Conservation (phyloP, 1,139 yeast genomes). For the Pichiaceae sp. region DNA sequence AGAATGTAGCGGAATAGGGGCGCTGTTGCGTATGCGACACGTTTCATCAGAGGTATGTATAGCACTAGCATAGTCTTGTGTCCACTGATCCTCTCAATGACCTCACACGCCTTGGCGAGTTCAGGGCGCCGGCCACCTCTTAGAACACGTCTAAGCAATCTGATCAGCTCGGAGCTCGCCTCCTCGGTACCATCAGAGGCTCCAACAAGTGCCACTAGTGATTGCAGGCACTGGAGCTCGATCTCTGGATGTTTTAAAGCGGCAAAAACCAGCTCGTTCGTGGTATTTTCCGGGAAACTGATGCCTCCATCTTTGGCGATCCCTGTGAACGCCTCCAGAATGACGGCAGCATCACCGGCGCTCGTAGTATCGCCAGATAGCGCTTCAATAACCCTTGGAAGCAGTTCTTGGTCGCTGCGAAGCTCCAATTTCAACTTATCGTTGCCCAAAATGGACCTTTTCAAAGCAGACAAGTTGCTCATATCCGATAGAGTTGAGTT, state of each 20-base stretch:
- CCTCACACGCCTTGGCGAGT: background rate
- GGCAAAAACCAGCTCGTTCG: conserved; percentile 15
- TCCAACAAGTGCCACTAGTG: conserved; percentile 20
- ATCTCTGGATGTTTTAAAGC: conserved; percentile 12
- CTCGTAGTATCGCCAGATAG: conserved; percentile 8
- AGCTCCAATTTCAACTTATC: conserved; percentile 17
- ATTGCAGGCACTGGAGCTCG: conserved; percentile 14
- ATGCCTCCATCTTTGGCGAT: conserved; percentile 14
- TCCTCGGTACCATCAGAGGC: conserved; percentile 6
- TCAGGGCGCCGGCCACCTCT: background rate
- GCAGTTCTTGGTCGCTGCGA: conserved; percentile 6
- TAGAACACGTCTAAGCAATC: background rate
- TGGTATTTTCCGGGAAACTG: conserved; percentile 13
- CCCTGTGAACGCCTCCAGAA: conserved; percentile 25
- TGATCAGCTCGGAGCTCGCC: background rate
- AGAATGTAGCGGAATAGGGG: background rate
- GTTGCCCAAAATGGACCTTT: conserved; percentile 18
- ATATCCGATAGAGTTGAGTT: background rate
- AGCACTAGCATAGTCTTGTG: background rate
- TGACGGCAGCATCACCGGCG: conserved; percentile 15
- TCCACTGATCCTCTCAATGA: background rate
- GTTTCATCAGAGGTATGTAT: conserved; percentile 1
- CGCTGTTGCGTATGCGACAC: background rate
- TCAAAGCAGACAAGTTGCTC: conserved; percentile 9
- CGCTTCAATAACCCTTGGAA: conserved; percentile 4